Conservation (phyloP, 108 stramenopile species). For the Fragilariopsis cylindrus region DNA sequence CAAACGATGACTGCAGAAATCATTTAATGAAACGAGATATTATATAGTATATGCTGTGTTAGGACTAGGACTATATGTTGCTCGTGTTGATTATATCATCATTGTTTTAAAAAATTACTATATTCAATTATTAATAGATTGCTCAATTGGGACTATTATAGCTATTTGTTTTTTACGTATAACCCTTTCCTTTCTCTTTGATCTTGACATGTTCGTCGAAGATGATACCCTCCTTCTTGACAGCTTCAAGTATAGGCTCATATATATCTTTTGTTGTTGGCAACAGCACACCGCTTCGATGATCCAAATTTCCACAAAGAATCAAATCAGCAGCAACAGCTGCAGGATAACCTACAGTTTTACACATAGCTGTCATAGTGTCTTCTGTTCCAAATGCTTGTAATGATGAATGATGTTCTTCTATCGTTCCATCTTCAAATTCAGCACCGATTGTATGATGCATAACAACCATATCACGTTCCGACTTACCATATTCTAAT, state of each 20-base stretch:
- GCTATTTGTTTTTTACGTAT: too few species aligned
- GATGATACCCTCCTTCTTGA: conserved; percentile 38
- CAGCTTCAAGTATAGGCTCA: conserved; percentile 23
- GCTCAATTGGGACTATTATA: too few species aligned
- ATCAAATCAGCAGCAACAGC: conserved; percentile 64
- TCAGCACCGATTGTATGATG: conserved; percentile 59
- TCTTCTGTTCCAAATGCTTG: conserved; percentile 60
- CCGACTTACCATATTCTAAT: conserved; percentile 42
- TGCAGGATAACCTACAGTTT: conserved; percentile 75
- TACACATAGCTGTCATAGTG: conserved; percentile 67
- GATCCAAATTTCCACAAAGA: conserved; percentile 36
- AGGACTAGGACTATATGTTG: too few species aligned
- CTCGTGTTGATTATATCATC: too few species aligned
- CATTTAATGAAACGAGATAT: too few species aligned
- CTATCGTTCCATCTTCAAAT: conserved; percentile 48
- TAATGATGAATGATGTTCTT: conserved; percentile 58
- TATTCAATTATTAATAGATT: too few species aligned
- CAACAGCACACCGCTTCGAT: conserved; percentile 25
- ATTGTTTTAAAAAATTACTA: too few species aligned
- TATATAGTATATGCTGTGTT: too few species aligned
- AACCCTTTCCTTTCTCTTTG: background rate
- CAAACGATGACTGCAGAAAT: too few species aligned
- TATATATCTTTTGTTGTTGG: conserved; percentile 36
- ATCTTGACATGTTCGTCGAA: conserved; percentile 34
- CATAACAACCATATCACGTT: conserved; percentile 77